Conservation (phyloP, 176 grass and related monocot genomes). For the Coix lacrymajobi region DNA sequence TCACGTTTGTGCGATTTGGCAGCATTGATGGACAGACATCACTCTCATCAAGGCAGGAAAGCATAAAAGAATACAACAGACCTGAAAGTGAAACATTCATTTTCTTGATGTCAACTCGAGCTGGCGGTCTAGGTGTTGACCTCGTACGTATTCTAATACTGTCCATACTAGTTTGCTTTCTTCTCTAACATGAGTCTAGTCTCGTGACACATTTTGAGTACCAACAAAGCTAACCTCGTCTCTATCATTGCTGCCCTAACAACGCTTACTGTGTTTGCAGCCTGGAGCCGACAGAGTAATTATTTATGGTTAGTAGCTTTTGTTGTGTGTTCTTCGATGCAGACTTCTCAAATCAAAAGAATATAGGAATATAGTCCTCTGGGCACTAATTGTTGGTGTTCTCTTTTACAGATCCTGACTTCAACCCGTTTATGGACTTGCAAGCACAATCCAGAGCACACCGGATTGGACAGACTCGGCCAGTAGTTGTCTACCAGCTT, state of each 20-base stretch:
- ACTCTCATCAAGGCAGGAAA: constrained; percentile 55
- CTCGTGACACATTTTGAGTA: neutral
- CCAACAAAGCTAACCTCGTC: neutral
- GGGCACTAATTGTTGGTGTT: neutral
- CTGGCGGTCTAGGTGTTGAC: constrained; percentile 64
- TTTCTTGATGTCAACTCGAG: constrained; percentile 75
- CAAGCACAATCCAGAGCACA: constrained; percentile 70
- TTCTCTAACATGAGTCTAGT: neutral
- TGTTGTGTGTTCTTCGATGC: neutral
- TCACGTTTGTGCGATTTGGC: neutral
- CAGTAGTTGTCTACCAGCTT: constrained; percentile 69
- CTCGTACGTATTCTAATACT: constrained; percentile 43
- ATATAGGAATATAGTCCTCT: neutral
- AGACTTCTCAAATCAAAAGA: neutral
- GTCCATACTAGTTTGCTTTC: neutral
- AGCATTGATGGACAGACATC: constrained; percentile 68
- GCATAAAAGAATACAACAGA: constrained; percentile 69
- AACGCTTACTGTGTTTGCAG: constrained; percentile 22
- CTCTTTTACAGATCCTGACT: constrained; percentile 60
- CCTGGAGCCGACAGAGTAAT: constrained; percentile 71
- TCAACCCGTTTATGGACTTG: constrained; percentile 77
- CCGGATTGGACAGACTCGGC: constrained; percentile 62
- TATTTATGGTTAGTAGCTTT: constrained; percentile 53
- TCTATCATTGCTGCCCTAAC: neutral
- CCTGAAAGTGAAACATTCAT: constrained; percentile 59